Percentiles rank a stretch among this genome's conserved stretches.
These are phyloP conservation scores for Aureobasidium mangrovei DNA, from an alignment of 2,329 filamentous ascomycete genomes.

Conservation along the genomic window DNA sequence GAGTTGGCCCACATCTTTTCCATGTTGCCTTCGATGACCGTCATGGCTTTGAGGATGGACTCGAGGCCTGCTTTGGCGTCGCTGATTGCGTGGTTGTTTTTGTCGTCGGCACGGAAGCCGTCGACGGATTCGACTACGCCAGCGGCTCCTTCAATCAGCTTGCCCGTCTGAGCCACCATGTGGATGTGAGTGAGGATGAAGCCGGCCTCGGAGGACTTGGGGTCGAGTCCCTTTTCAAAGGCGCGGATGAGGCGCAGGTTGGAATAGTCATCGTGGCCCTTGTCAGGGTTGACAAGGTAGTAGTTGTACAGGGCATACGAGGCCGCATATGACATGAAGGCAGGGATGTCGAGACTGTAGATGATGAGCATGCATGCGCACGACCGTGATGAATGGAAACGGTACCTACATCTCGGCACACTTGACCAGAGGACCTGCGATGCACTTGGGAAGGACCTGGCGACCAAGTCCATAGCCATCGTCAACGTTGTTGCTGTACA, in stretches of 20 bases:
- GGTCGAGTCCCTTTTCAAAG: conserved; percentile 83
- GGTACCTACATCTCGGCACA: conserved; percentile 73
- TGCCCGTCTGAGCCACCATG: conserved; percentile 82
- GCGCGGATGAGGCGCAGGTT: conserved; percentile 78
- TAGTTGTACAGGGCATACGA: conserved; percentile 58
- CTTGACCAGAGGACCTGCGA: conserved; percentile 73
- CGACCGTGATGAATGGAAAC: not conserved
- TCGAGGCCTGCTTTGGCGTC: conserved; percentile 21
- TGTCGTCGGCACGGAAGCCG: not conserved
- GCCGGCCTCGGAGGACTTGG: conserved; percentile 79
- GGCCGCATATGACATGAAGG: conserved; percentile 64
- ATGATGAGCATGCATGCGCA: conserved; percentile 19
- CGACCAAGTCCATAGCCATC: conserved; percentile 71
- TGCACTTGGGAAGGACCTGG: conserved; percentile 60
- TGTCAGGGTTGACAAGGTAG: conserved; percentile 46
- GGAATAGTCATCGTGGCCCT: conserved; percentile 44
- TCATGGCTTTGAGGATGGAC: conserved; percentile 26
- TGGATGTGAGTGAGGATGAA: conserved; percentile 95
- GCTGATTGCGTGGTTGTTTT: conserved; percentile 11
- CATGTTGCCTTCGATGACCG: conserved; percentile 26
- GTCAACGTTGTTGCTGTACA: conserved; percentile 47
- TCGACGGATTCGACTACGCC: conserved; percentile 51
- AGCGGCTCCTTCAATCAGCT: conserved; percentile 64
- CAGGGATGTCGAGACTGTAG: conserved; percentile 59
- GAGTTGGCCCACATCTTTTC: conserved; percentile 77